Evolutionary conservation across 371 early-diverging fungal genomes (phyloP), one percentile per base, ranked within the genome.

Genomic region (Mucor piriformis): DNA sequence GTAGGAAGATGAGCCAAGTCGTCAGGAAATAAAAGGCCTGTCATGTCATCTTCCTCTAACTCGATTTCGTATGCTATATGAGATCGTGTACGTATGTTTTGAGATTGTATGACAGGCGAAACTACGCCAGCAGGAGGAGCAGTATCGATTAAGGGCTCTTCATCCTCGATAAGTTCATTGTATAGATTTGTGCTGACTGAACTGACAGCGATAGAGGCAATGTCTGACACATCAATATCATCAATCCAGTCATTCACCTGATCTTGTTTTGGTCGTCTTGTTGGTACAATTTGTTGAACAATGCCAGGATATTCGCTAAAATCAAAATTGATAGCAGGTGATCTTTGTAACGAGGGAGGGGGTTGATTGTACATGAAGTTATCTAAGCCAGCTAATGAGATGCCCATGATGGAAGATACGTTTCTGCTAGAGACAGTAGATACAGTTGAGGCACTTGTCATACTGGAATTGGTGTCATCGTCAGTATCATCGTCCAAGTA

Each of bases 171-270:
- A 42, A 18, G 15, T 13, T 37, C 37, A 37, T 37, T 12, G 18
- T 46, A 15, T 11, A 57, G 12, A 16, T 11, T 15, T 49, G 25
- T 2, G 24, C 15, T 56, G 49, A 32, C 50, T 25, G n/a, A 52
- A 42, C 40, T 46, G 21, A 46, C 12, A 23, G 21, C 4, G 46
- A 18, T 18, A 48, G 35, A 8, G 33, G 52, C 16, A 40, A 53
- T 1, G 42, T 15, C 20, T 58, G 64, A 29, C 15, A 64, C 50
- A 7, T 64, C 64, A 2, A 64, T 37, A 61, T 67, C 67, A 20
- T 64, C 55, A 29, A 49, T 48, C 74, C 74, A 74, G 32, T 74
- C 74, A n/a, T 65, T 64, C 16, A 49, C 38, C 20, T 66, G 72
- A n/a, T 66, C 47, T n/a, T 49, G 35, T 18, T 48, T 34, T 38